These are phyloP conservation scores for Sugiyamaella boreocaroliniensis DNA, from an alignment of 805 yeast genomes.

Conservation along the genomic window DNA sequence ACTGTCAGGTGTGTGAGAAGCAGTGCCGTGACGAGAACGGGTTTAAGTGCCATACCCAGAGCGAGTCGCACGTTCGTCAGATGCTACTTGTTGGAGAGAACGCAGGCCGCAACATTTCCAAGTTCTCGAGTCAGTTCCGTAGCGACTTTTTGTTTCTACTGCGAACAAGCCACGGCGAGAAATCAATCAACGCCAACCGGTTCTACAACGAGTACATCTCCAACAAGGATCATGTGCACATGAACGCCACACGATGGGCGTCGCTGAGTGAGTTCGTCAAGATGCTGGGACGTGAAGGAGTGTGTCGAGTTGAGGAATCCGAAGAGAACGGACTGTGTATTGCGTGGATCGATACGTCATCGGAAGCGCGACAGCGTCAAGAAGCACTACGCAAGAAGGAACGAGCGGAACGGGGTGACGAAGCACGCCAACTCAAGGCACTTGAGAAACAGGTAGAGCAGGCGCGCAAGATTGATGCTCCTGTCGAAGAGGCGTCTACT, in stretches of 20 bases:
- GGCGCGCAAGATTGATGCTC: neutral
- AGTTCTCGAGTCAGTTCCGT: conserved; percentile 55
- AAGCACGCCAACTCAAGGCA: conserved; percentile 37
- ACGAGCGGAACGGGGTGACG: conserved; percentile 38
- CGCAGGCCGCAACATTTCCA: conserved; percentile 39
- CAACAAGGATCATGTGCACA: conserved; percentile 78
- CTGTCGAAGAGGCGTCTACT: neutral
- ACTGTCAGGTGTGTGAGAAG: conserved; percentile 83
- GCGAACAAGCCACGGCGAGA: conserved; percentile 70
- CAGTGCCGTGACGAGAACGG: conserved; percentile 97
- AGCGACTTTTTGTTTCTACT: conserved; percentile 58
- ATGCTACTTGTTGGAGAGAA: conserved; percentile 44
- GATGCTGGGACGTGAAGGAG: conserved; percentile 50
- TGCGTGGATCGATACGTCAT: conserved; percentile 50
- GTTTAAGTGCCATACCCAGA: conserved; percentile 76
- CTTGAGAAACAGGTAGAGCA: conserved; percentile 47
- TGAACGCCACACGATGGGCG: conserved; percentile 82
- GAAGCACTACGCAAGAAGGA: conserved; percentile 35
- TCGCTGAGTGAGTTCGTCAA: conserved; percentile 63
- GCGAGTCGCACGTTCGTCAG: conserved; percentile 68
- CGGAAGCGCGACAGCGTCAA: conserved; percentile 40
- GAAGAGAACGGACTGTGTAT: conserved; percentile 39
- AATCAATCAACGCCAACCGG: conserved; percentile 68
- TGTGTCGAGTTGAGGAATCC: conserved; percentile 43
- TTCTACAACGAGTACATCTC: conserved; percentile 86